Evolutionary conservation across 1,284 basidiomycete species (phyloP).

Genomic region (Lentinula novae-zelandiae): DNA sequence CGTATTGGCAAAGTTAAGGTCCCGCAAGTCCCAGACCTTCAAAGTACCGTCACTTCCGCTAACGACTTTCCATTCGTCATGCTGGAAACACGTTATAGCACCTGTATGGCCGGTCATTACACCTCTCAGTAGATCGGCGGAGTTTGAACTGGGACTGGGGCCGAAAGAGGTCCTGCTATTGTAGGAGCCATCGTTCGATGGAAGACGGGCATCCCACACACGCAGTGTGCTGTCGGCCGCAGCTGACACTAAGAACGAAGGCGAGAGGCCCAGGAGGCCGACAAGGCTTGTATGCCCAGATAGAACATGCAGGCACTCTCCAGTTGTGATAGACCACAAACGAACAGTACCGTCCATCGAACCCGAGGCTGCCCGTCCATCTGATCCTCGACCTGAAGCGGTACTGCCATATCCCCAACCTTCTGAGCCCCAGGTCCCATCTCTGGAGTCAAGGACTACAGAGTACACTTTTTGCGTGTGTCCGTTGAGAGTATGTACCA

Average conservation of each 20-base stretch:
- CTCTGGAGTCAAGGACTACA: constrained; percentile 69
- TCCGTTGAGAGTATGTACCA: constrained; percentile 77
- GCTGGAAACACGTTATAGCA: constrained; percentile 96
- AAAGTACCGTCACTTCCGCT: constrained; percentile 93
- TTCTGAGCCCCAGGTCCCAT: neutral
- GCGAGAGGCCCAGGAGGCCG: constrained; percentile 82
- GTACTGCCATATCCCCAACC: neutral
- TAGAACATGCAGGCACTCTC: constrained; percentile 75
- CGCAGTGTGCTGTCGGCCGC: constrained; percentile 92
- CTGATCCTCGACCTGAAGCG: constrained; percentile 36
- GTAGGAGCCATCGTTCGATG: constrained; percentile 43
- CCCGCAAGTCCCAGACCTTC: constrained; percentile 88
- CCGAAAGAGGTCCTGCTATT: neutral
- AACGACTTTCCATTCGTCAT: constrained; percentile 94
- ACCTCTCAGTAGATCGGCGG: neutral
- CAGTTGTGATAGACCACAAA: constrained; percentile 84
- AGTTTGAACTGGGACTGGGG: constrained; percentile 17
- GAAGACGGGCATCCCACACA: constrained; percentile 82
- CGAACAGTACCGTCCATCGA: constrained; percentile 96
- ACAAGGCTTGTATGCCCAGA: constrained; percentile 88
- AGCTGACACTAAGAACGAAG: constrained; percentile 86
- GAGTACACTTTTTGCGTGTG: constrained; percentile 95
- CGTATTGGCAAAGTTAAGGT: neutral
- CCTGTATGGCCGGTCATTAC: constrained; percentile 86
- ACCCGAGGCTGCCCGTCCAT: constrained; percentile 88